A percentile compares a stretch with the other conserved stretches of the same genome.
These are phyloP conservation scores for Cutaneotrichosporon cyanovorans DNA, from an alignment of 1,284 basidiomycete genomes.

Conservation along the genomic window DNA sequence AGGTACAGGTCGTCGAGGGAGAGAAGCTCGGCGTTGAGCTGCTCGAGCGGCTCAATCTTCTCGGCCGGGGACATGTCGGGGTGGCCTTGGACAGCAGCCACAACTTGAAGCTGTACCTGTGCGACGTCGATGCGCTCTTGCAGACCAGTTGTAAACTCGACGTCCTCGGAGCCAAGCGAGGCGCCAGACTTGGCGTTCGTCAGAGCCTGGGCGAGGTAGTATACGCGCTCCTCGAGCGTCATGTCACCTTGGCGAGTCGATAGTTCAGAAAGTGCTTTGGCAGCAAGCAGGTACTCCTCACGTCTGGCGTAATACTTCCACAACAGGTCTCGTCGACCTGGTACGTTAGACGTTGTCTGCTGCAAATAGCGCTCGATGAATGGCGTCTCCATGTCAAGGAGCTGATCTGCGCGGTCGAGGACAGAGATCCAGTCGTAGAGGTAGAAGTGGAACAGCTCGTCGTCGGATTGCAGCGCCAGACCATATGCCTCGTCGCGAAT, in stretches of 20 bases:
- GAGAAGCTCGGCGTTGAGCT: constrained; percentile 50
- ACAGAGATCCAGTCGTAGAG: constrained; percentile 90
- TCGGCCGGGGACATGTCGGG: constrained; percentile 43
- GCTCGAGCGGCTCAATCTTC: constrained; percentile 58
- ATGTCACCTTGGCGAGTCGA: constrained; percentile 73
- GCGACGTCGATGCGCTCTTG: constrained; percentile 97
- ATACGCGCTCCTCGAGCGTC: constrained; percentile 63
- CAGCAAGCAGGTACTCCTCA: constrained; percentile 74
- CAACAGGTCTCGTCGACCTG: constrained; percentile 73
- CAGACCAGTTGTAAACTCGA: constrained; percentile 82
- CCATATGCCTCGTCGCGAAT: constrained; percentile 43
- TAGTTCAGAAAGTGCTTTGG: constrained; percentile 74
- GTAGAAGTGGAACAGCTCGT: constrained; percentile 89
- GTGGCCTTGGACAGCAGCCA: constrained; percentile 43
- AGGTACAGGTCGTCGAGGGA: constrained; percentile 63
- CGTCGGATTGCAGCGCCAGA: constrained; percentile 71
- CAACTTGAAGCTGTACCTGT: constrained; percentile 85
- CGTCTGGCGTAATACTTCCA: constrained; percentile 97
- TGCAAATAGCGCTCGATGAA: constrained; percentile 72
- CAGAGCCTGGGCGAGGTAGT: constrained; percentile 86
- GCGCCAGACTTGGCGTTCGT: constrained; percentile 93
- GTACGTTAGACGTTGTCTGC: constrained; percentile 27
- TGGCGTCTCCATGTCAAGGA: constrained; percentile 58
- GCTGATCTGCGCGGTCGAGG: constrained; percentile 71
- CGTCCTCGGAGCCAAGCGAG: constrained; percentile 62